Evolutionary conservation across 2,329 filamentous ascomycete genomes (phyloP).

Genomic region (Aspergillus sclerotialis): DNA sequence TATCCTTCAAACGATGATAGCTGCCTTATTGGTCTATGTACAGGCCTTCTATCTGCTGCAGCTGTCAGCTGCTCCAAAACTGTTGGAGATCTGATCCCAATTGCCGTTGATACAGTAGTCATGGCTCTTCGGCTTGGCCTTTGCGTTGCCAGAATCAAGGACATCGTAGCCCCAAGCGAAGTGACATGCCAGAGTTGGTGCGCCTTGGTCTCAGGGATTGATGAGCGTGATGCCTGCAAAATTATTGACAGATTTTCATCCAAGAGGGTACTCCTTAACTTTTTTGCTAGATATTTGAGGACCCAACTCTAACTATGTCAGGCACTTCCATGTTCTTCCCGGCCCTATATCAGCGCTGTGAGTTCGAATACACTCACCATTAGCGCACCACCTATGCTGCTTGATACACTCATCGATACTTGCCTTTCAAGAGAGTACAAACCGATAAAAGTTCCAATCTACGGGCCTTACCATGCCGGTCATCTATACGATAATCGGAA

Average conservation of each 20-base stretch:
- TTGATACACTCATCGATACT: slow-evolving; percentile 46
- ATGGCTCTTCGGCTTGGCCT: slow-evolving; percentile 39
- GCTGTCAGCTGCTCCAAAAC: slow-evolving; percentile 34
- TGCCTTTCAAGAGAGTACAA: slow-evolving; percentile 44
- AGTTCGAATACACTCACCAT: slow-evolving; percentile 54
- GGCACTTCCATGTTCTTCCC: slow-evolving; percentile 44
- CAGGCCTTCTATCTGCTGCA: slow-evolving; percentile 35
- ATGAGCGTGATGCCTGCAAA: slow-evolving; percentile 21
- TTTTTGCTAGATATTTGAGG: not conserved
- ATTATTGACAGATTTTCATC: slow-evolving; percentile 17
- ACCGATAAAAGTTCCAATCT: slow-evolving; percentile 48
- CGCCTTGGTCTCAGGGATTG: slow-evolving; percentile 32
- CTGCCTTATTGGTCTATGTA: slow-evolving; percentile 37
- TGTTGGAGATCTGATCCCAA: slow-evolving; percentile 35
- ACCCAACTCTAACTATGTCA: slow-evolving; percentile 9
- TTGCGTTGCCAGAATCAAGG: slow-evolving; percentile 31
- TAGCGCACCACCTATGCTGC: slow-evolving; percentile 50
- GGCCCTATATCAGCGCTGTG: slow-evolving; percentile 53
- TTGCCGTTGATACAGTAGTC: slow-evolving; percentile 35
- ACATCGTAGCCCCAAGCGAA: slow-evolving; percentile 26
- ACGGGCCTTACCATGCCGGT: slow-evolving; percentile 53
- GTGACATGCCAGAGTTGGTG: slow-evolving; percentile 32
- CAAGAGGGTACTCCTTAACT: slow-evolving; percentile 17
- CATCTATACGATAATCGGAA: slow-evolving; percentile 49
- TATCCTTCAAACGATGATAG: slow-evolving; percentile 33